Percentiles rank a stretch among this genome's conserved stretches.
Conservation (phyloP, 768 basidiomycete genomes). For the Boletus subparvulus region DNA sequence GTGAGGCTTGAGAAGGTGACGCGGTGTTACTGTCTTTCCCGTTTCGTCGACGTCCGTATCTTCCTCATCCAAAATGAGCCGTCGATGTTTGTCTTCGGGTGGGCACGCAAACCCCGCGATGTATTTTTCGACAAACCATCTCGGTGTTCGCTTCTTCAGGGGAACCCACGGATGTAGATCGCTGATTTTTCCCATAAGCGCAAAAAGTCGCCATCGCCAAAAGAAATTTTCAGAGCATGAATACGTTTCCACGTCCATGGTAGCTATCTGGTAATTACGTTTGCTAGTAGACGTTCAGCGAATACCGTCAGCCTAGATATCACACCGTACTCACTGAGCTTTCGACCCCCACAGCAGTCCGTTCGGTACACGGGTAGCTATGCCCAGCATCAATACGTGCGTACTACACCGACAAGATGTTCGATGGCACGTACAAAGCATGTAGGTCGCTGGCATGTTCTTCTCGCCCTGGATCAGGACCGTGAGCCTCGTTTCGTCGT, state of each 20-base stretch:
- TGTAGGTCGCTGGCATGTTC: slow-evolving; percentile 39
- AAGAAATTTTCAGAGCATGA: slow-evolving; percentile 48
- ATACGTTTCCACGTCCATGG: slow-evolving; percentile 47
- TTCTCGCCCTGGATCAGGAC: slow-evolving; percentile 45
- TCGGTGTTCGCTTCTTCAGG: slow-evolving; percentile 41
- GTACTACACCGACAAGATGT: background rate
- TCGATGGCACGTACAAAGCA: slow-evolving; percentile 34
- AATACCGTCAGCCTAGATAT: background rate
- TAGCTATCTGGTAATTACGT: slow-evolving; percentile 45
- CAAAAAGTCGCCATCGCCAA: slow-evolving; percentile 48
- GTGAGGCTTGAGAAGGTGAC: slow-evolving; percentile 48
- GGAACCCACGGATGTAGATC: slow-evolving; percentile 35
- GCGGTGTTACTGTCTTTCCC: slow-evolving; percentile 32
- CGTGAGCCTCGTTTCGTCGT: slow-evolving; percentile 30
- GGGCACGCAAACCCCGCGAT: slow-evolving; percentile 27
- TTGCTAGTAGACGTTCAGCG: slow-evolving; percentile 29
- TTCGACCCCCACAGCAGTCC: slow-evolving; percentile 35
- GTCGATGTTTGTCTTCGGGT: slow-evolving; percentile 28
- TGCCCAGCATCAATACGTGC: background rate
- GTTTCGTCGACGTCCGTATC: slow-evolving; percentile 32
- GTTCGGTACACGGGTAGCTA: slow-evolving; percentile 30
- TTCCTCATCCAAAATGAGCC: slow-evolving; percentile 37
- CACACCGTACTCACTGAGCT: slow-evolving; percentile 22
- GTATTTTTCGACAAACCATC: slow-evolving; percentile 51
- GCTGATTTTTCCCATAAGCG: slow-evolving; percentile 47